Percentiles rank a stretch among this genome's conserved stretches.
These are phyloP conservation scores for Dactylellina sp. DNA, from an alignment of 2,329 filamentous ascomycete species.

Conservation along the genomic window DNA sequence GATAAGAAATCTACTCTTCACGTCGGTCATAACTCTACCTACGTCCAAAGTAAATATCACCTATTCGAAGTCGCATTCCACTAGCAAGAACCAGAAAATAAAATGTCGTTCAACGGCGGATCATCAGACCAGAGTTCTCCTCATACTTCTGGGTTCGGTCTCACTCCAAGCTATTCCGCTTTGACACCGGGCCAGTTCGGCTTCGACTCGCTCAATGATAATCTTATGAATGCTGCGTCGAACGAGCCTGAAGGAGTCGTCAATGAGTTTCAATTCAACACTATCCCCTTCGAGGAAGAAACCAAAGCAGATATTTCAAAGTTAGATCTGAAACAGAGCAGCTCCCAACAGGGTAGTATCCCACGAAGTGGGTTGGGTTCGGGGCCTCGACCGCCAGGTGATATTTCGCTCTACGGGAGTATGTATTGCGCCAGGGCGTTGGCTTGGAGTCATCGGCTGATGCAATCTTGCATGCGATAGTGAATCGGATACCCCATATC, in stretches of 20 bases:
- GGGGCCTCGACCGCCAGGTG: slow-evolving; percentile 19
- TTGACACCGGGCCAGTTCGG: slow-evolving; percentile 51
- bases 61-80: neutral
- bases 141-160: slow-evolving; percentile 48
- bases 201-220: slow-evolving; percentile 51
- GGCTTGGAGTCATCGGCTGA: neutral
- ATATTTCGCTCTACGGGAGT: slow-evolving; percentile 49
- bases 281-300: slow-evolving; percentile 52
- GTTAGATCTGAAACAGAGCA: slow-evolving; percentile 33
- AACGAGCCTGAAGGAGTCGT: slow-evolving; percentile 49
- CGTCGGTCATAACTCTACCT: too few species aligned
- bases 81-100: too few species aligned
- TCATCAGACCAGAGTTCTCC: slow-evolving; percentile 53
- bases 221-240: slow-evolving; percentile 44
- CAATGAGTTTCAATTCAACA: slow-evolving; percentile 53
- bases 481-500: slow-evolving; percentile 52
- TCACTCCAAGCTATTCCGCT: slow-evolving; percentile 51
- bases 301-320: slow-evolving; percentile 45
- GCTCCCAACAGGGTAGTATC: slow-evolving; percentile 30
- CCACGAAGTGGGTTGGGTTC: slow-evolving; percentile 13
- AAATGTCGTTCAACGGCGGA: slow-evolving; percentile 47
- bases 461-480: slow-evolving; percentile 4
- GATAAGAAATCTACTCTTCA: neutral
- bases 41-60: neutral
- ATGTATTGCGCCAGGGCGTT: slow-evolving; percentile 5